A percentile compares a stretch with the other conserved stretches of the same genome.
Conservation (phyloP, 257 asterid species). For the Euphrasia confusa region DNA sequence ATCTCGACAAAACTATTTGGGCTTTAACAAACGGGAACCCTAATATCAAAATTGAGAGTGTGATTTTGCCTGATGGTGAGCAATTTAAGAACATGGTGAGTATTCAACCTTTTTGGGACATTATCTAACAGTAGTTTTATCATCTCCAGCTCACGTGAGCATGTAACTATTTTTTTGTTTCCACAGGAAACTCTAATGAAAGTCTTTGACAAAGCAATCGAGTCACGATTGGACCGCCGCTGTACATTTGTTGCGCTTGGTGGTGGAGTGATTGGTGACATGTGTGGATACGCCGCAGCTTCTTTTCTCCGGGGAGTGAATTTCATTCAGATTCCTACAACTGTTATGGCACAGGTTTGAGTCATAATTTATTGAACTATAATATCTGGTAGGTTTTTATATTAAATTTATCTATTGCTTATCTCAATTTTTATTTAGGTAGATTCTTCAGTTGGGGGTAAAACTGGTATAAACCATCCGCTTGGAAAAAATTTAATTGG, state of each 20-base stretch:
- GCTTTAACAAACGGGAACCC: slow-evolving; percentile 82
- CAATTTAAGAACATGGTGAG: slow-evolving; percentile 83
- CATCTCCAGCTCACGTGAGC: slow-evolving; percentile 16
- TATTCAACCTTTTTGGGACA: slow-evolving; percentile 10
- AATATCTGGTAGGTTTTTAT: background rate
- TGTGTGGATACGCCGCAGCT: slow-evolving; percentile 99
- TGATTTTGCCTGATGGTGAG: slow-evolving; percentile 96
- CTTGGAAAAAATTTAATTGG: slow-evolving; percentile 96
- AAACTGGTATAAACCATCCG: slow-evolving; percentile 97
- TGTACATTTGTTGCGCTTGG: slow-evolving; percentile 98
- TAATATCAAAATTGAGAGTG: slow-evolving; percentile 70
- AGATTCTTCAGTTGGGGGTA: slow-evolving; percentile 98
- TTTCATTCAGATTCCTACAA: slow-evolving; percentile 97
- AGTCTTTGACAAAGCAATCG: slow-evolving; percentile 94
- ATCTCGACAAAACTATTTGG: slow-evolving; percentile 77
- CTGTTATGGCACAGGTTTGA: slow-evolving; percentile 98
- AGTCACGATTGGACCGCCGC: slow-evolving; percentile 79
- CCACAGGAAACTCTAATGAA: slow-evolving; percentile 84
- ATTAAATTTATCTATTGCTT: slow-evolving; percentile 3
- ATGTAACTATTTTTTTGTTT: slow-evolving; percentile 21
- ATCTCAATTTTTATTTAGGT: slow-evolving; percentile 45
- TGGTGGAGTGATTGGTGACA: slow-evolving; percentile 99
- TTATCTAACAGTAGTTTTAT: slow-evolving; percentile 3
- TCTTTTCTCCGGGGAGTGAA: slow-evolving; percentile 94
- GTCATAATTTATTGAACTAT: slow-evolving; percentile 6